Conservation (phyloP, 78 protist species). For the Dictyostelium firmibasis region DNA sequence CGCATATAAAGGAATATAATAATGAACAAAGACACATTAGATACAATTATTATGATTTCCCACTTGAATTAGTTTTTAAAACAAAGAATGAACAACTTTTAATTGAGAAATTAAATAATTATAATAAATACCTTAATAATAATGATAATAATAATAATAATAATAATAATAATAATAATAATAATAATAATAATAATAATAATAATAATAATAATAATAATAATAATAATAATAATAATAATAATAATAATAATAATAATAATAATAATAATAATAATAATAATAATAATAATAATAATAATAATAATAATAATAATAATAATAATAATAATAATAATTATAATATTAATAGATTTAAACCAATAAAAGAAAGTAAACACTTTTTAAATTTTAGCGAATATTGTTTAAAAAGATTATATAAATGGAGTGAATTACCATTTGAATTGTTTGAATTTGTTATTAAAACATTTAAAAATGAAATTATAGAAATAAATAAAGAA, state of each 20-base stretch:
- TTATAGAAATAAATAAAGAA: not conserved
- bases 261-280: not conserved
- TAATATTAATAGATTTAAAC: too few species aligned
- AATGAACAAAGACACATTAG: not conserved
- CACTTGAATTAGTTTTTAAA: not conserved
- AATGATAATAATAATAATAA: not conserved
- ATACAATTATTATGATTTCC: constrained; percentile 17
- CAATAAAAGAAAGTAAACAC: not conserved
- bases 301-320: not conserved
- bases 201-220: too few species aligned
- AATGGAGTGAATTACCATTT: not conserved
- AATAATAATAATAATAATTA: not conserved
- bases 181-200: too few species aligned
- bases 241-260: not conserved
- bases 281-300: not conserved
- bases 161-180: too few species aligned
- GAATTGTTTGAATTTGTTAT: not conserved
- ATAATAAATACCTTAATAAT: not conserved
- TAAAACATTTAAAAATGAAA: not conserved
- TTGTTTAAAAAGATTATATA: not conserved
- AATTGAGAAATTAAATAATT: not conserved
- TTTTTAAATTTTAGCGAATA: not conserved
- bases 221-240: not conserved
- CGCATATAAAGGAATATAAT: not conserved
- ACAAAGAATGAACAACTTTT: not conserved